Conservation (phyloP, 2,329 filamentous ascomycete species). For the Arachnomyces sp. region DNA sequence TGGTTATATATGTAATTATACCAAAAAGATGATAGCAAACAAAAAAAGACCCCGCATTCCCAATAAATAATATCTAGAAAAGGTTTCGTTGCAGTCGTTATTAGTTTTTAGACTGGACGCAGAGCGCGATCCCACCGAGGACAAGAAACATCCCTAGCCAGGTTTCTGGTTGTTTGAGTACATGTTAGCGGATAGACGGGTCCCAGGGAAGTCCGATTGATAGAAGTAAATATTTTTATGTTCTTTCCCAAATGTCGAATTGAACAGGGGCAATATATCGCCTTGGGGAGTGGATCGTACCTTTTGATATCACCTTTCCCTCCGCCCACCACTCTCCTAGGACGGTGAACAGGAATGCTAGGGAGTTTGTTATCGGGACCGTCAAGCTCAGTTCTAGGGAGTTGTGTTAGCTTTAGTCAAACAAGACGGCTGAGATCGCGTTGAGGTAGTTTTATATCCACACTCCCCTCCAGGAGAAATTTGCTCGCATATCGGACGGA, state of each 20-base stretch:
- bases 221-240: constrained; percentile 5
- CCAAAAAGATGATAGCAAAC: no score
- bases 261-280: neutral
- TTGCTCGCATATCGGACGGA: no score
- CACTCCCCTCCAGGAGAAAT: no score
- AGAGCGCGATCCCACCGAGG: constrained; percentile 71
- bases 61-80: neutral
- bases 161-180: constrained; percentile 53
- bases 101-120: constrained; percentile 55
- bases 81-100: constrained; percentile 1
- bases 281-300: constrained; percentile 37
- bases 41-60: no score
- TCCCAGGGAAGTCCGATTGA: constrained; percentile 9
- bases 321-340: constrained; percentile 93
- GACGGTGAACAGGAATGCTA: constrained; percentile 94
- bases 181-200: neutral
- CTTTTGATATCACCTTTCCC: constrained; percentile 76
- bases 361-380: constrained; percentile 87
- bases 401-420: neutral
- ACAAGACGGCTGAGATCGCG: neutral
- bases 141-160: constrained; percentile 76
- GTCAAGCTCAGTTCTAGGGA: constrained; percentile 75
- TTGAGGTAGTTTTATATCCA: no score
- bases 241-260: neutral
- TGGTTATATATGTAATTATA: no score